phyloP scores from a whole-genome alignment of 306 rosid species.

The Biancaea sappan region DNA sequence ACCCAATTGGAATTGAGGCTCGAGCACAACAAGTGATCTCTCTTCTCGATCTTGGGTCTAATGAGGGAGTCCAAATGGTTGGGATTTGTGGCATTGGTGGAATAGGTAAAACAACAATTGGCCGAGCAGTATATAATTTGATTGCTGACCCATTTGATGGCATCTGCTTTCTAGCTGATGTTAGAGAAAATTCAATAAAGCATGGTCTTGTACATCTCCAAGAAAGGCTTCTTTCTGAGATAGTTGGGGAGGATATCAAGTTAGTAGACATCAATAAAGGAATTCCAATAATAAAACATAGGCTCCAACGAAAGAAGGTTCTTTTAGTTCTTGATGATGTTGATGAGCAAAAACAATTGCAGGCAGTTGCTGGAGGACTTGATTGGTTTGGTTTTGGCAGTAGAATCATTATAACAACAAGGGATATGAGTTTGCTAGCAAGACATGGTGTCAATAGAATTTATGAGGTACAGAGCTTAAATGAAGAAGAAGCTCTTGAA shows the following conservation, averaged over 20 bases:
- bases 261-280: not conserved
- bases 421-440: not conserved
- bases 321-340: not conserved
- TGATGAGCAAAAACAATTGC: not conserved
- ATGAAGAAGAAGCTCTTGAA: slow-evolving; percentile 21
- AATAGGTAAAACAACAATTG: slow-evolving; percentile 14
- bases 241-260: not conserved
- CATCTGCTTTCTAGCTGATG: not conserved
- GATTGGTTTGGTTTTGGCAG: not conserved
- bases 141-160: not conserved
- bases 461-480: not conserved
- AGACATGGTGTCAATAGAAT: not conserved
- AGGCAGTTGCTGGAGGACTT: not conserved
- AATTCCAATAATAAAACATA: not conserved
- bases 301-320: slow-evolving; percentile 20
- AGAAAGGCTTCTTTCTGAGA: not conserved
- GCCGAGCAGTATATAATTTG: not conserved
- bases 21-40: not conserved
- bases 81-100: slow-evolving; percentile 11
- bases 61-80: not conserved
- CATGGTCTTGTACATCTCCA: not conserved
- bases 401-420: slow-evolving; percentile 3
- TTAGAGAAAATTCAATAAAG: not conserved
- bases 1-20: not conserved
- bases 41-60: not conserved